A percentile compares a stretch with the other conserved stretches of the same genome.
These are phyloP conservation scores for Moesziomyces sp. DNA, from an alignment of 1,284 basidiomycete genomes.

Conservation along the genomic window DNA sequence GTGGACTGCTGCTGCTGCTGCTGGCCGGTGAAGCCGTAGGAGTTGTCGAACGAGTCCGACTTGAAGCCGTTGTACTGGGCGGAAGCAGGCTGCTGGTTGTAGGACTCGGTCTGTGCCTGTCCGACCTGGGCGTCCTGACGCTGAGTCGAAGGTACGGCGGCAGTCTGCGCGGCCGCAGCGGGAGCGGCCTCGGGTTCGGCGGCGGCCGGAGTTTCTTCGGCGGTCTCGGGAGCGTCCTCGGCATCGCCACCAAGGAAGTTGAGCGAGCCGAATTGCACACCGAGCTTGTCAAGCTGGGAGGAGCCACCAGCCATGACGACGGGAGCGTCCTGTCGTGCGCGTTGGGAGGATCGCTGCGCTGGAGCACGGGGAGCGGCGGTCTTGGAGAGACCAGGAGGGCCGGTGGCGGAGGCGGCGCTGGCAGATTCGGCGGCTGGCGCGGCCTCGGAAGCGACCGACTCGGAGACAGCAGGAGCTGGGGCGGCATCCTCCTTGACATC, in stretches of 20 bases:
- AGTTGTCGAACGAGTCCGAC: constrained; percentile 49
- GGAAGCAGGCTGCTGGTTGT: constrained; percentile 31
- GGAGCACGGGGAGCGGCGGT: constrained; percentile 35
- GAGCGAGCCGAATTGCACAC: constrained; percentile 64
- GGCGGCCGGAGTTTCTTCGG: constrained; percentile 14
- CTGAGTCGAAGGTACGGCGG: constrained; percentile 29
- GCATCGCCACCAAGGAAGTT: constrained; percentile 63
- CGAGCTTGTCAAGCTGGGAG: constrained; percentile 63
- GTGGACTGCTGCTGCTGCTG: constrained; percentile 33
- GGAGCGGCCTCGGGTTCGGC: constrained; percentile 20
- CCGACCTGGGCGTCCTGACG: constrained; percentile 32
- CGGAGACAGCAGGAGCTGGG: constrained; percentile 10
- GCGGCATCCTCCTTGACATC: constrained; percentile 1
- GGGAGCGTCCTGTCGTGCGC: constrained; percentile 63
- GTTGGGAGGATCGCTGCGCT: constrained; percentile 53
- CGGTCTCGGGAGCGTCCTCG: constrained; percentile 24
- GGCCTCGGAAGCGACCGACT: constrained; percentile 20
- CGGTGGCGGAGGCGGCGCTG: constrained; percentile 18
- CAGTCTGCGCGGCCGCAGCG: constrained; percentile 11
- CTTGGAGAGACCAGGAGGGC: constrained; percentile 48
- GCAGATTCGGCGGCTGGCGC: constrained; percentile 30
- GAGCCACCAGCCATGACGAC: constrained; percentile 65
- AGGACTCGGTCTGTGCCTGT: constrained; percentile 36
- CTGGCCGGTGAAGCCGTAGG: constrained; percentile 48
- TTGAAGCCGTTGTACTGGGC: constrained; percentile 48